Percentiles rank a stretch among this genome's conserved stretches.
These are phyloP conservation scores for Mallotus nudiflorus DNA, from an alignment of 345 rosid genomes.

Conservation along the genomic window DNA sequence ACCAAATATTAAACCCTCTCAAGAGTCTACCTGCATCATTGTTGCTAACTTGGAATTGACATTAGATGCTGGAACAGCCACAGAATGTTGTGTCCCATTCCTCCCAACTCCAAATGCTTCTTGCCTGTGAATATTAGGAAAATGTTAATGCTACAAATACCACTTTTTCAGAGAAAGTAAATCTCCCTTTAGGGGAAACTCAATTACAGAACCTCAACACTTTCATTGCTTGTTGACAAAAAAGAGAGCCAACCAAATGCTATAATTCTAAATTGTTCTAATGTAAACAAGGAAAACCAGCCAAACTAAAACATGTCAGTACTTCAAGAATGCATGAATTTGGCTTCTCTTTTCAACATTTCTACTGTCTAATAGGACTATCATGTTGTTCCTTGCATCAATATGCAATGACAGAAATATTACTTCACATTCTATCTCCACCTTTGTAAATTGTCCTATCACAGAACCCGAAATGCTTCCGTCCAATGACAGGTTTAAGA, in stretches of 20 bases:
- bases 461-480: neutral
- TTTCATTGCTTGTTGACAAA: neutral
- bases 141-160: conserved; percentile 4
- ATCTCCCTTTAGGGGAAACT: conserved; percentile 3
- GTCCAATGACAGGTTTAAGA: neutral
- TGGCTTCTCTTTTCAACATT: neutral
- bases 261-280: neutral
- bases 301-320: neutral
- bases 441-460: neutral
- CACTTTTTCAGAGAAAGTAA: neutral
- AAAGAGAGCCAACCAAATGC: neutral
- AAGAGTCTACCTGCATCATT: conserved; percentile 47
- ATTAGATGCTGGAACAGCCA: conserved; percentile 20
- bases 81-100: conserved; percentile 35
- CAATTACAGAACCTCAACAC: neutral
- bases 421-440: neutral
- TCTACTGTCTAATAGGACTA: neutral
- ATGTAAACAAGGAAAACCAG: neutral
- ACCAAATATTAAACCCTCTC: neutral
- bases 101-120: conserved; percentile 34
- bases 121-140: conserved; percentile 36
- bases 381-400: neutral
- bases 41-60: conserved; percentile 26
- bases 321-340: neutral
- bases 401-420: neutral